Percentiles rank a stretch among this genome's conserved stretches.
These are phyloP conservation scores for Penicillium sp. DNA, from an alignment of 2,329 filamentous ascomycete species.

Conservation along the genomic window DNA sequence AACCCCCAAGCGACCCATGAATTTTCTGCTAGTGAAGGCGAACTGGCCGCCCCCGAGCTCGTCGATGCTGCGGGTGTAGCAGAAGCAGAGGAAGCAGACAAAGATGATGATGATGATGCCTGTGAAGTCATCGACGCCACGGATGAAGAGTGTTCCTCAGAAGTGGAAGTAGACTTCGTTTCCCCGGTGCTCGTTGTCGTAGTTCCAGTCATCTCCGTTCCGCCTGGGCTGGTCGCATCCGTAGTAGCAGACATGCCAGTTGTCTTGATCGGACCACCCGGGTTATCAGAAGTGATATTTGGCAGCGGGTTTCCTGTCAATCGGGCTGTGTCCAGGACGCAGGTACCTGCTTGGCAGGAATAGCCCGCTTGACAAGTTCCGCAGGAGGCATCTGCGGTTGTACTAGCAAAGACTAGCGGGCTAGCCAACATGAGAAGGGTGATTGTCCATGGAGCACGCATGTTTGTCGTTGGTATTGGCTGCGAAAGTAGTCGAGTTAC, in stretches of 20 bases:
- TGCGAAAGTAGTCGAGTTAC: neutral
- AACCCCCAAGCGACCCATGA: neutral
- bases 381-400: neutral
- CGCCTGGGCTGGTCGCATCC: neutral
- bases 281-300: constrained; percentile 1
- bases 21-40: neutral
- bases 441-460: neutral
- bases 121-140: constrained; percentile 2
- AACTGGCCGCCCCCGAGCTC: neutral
- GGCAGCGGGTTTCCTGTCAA: neutral
- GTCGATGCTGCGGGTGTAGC: neutral
- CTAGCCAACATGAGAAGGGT: neutral
- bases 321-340: constrained; percentile 4
- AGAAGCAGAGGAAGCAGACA: neutral
- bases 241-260: constrained; percentile 5
- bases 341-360: neutral
- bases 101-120: neutral
- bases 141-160: neutral
- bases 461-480: neutral
- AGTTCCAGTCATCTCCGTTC: neutral
- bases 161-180: neutral
- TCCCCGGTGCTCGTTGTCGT: neutral
- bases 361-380: neutral
- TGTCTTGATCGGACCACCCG: constrained; percentile 6
- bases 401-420: neutral